A percentile compares a stretch with the other conserved stretches of the same genome.
Conservation (phyloP, 176 grass and related monocot genomes). For the Rhynchospora tenuis region DNA sequence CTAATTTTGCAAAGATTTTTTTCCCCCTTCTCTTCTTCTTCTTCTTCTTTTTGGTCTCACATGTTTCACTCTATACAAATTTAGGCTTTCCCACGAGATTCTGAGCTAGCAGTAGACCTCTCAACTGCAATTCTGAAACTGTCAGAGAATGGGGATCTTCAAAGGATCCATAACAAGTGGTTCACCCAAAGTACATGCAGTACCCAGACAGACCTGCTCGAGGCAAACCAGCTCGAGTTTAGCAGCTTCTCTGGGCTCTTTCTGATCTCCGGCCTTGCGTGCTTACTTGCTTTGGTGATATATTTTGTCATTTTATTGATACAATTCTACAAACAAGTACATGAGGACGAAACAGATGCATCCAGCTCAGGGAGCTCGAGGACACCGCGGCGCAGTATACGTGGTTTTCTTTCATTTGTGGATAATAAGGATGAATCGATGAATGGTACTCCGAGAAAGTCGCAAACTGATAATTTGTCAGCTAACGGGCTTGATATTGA, state of each 20-base stretch:
- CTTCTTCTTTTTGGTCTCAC: background rate
- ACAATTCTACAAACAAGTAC: slow-evolving; percentile 37
- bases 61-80: background rate
- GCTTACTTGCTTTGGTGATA: slow-evolving; percentile 44
- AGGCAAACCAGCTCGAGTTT: slow-evolving; percentile 43
- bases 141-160: slow-evolving; percentile 83
- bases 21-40: background rate
- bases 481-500: background rate
- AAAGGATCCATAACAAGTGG: slow-evolving; percentile 77
- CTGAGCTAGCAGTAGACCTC: slow-evolving; percentile 57
- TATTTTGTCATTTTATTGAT: slow-evolving; percentile 35
- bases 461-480: background rate
- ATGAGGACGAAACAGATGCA: background rate
- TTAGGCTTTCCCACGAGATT: slow-evolving; percentile 74
- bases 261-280: slow-evolving; percentile 69
- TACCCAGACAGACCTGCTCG: slow-evolving; percentile 19
- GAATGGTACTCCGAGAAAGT: background rate
- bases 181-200: slow-evolving; percentile 23
- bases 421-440: slow-evolving; percentile 32
- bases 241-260: slow-evolving; percentile 68
- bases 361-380: background rate
- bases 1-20: background rate
- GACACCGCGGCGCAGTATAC: slow-evolving; percentile 25
- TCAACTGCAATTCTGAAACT: slow-evolving; percentile 74
- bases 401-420: slow-evolving; percentile 65